Evolutionary conservation across 768 basidiomycete species (phyloP), one percentile per base, ranked within the genome.

Genomic region (Boletus rufocinnamomeus): DNA sequence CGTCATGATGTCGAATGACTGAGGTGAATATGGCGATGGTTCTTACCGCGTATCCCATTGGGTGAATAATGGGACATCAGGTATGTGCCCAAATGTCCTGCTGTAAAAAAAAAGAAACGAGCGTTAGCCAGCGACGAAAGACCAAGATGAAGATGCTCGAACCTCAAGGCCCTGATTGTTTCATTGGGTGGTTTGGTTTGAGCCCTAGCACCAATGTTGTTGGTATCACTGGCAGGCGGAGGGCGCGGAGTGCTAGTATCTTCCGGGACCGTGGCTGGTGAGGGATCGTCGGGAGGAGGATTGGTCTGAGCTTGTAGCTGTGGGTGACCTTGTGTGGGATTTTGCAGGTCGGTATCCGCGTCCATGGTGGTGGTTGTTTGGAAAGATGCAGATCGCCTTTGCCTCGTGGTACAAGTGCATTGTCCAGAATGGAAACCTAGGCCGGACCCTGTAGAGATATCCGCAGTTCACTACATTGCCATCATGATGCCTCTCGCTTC

Each of bases 81-180:
- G 71, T 23, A 73, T 72, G 37, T 57, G 30, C 16, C 71, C 72
- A 21, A 70, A 71, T 1, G 30, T 59, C 51, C 53, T 59, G 27
- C 71, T 72, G 48, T 13, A 8, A 37, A 44, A n/a, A n/a, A n/a
- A n/a, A 6, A 50, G 32, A 27, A 25, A 45, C 6, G 11, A 34
- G 19, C 0, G 27, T 59, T 25, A 16, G 23, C 2, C 8, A 35
- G 9, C 16, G 46, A 53, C 57, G 10, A 23, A 35, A 25, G 17
- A 53, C 47, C 27, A 32, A 27, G 43, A 25, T 25, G 45, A 44
- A 35, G 16, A 34, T 6, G 40, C 10, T 13, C 37, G 7, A 19
- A 62, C 65, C 52, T 13, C 9, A 59, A 34, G 0, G n/a, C n/a
- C n/a, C n/a, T n/a, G n/a, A 68, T 23, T 19, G 35, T 11, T 0